These are phyloP conservation scores for Boletus barrowsii DNA, from an alignment of 768 basidiomycete genomes.

Conservation along the genomic window DNA sequence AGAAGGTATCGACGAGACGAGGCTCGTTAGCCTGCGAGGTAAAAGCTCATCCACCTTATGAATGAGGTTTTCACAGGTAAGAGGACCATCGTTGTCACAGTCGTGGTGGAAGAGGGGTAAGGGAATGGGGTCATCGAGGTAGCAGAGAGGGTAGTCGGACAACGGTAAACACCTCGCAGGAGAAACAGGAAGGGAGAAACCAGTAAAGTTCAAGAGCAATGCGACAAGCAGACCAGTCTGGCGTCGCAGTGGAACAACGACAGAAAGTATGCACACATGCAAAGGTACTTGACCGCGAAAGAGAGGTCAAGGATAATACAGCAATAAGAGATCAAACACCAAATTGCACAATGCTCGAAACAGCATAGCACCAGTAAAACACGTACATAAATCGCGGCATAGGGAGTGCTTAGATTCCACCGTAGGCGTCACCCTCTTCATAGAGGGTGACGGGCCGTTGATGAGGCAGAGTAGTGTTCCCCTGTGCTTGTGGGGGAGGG, in stretches of 20 bases:
- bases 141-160: conserved; percentile 8
- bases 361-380: conserved; percentile 9
- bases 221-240: conserved; percentile 28
- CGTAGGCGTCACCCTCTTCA: conserved; percentile 66
- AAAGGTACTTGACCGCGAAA: not conserved
- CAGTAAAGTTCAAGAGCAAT: not conserved
- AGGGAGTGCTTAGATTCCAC: conserved; percentile 48
- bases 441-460: conserved; percentile 51
- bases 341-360: conserved; percentile 20
- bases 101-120: not conserved
- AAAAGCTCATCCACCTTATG: conserved; percentile 22
- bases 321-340: conserved; percentile 14
- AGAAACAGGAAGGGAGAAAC: not conserved
- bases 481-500: conserved; percentile 8
- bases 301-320: conserved; percentile 22
- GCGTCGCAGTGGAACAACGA: conserved; percentile 22
- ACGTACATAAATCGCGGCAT: not conserved
- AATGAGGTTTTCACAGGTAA: conserved; percentile 16
- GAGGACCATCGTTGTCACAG: conserved; percentile 1
- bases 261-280: conserved; percentile 20
- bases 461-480: conserved; percentile 12
- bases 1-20: conserved; percentile 35
- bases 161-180: conserved; percentile 3
- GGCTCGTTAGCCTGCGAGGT: conserved; percentile 34
- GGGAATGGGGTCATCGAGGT: not conserved